A percentile compares a stretch with the other conserved stretches of the same genome.
Evolutionary conservation across 1,139 yeast genomes (phyloP).

Genomic region (Suhomyces ambrosiae): DNA sequence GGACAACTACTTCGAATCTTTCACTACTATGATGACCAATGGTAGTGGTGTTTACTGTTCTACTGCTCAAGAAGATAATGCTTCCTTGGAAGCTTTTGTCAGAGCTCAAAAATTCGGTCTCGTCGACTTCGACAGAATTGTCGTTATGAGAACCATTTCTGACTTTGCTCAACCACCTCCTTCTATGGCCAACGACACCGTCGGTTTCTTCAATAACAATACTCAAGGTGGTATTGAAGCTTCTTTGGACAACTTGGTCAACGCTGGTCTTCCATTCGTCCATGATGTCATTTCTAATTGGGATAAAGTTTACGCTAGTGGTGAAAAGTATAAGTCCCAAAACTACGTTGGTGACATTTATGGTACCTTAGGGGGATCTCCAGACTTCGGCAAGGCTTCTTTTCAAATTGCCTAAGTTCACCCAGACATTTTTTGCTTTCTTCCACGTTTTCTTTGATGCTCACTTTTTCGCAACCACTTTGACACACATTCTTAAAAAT

Average conservation of each 20-base stretch:
- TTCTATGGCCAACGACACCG: constrained; percentile 42
- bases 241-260: constrained; percentile 53
- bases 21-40: constrained; percentile 54
- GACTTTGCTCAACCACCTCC: constrained; percentile 64
- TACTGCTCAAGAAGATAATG: constrained; percentile 72
- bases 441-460: too few relatives aligned
- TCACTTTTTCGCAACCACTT: not conserved
- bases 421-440: not conserved
- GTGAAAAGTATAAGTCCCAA: constrained; percentile 41
- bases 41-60: constrained; percentile 62
- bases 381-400: constrained; percentile 18
- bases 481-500: too few relatives aligned
- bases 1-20: constrained; percentile 52
- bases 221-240: constrained; percentile 56
- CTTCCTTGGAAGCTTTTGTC: constrained; percentile 60
- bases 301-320: constrained; percentile 45
- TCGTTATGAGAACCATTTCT: constrained; percentile 64
- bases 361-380: constrained; percentile 47
- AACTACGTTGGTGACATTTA: constrained; percentile 65
- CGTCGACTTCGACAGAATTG: constrained; percentile 58
- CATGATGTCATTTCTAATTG: constrained; percentile 56
- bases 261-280: constrained; percentile 59
- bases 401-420: constrained; percentile 14
- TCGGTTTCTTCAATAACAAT: constrained; percentile 52
- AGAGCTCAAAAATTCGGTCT: constrained; percentile 58